Evolutionary conservation across 2,329 filamentous ascomycete genomes (phyloP).

Genomic region (Scedosporium apiospermum): DNA sequence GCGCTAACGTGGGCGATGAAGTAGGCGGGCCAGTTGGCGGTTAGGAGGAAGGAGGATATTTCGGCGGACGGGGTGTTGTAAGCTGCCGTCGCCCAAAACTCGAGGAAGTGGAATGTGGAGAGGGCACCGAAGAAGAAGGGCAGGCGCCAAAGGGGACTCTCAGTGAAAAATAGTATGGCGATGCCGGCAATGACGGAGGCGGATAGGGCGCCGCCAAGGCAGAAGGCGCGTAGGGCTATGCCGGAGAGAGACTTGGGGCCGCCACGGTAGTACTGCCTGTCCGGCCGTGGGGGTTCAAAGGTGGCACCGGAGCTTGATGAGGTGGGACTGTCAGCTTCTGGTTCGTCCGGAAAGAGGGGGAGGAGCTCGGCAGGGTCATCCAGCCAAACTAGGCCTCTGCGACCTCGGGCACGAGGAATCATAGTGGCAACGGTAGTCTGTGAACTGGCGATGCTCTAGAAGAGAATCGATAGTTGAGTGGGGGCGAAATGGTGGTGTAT

Average conservation of each 20-base stretch:
- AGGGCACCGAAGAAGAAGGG: slow-evolving; percentile 62
- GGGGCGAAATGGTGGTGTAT: too few relatives aligned
- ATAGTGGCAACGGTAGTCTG: too few relatives aligned
- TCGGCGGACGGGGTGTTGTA: slow-evolving; percentile 70
- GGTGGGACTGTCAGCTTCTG: background rate
- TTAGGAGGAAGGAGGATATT: slow-evolving; percentile 71
- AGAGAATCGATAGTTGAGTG: too few relatives aligned
- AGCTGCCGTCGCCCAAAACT: slow-evolving; percentile 82
- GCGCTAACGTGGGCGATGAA: slow-evolving; percentile 72
- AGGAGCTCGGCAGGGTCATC: background rate
- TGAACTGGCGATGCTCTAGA: too few relatives aligned
- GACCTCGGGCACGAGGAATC: too few relatives aligned
- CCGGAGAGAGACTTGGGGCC: slow-evolving; percentile 48
- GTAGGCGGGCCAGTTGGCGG: slow-evolving; percentile 76
- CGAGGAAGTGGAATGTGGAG: slow-evolving; percentile 84
- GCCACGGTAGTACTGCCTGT: slow-evolving; percentile 29
- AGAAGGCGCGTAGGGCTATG: slow-evolving; percentile 49
- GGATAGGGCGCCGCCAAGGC: slow-evolving; percentile 37
- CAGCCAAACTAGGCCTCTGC: background rate
- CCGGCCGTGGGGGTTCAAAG: background rate
- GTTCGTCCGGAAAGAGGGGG: background rate
- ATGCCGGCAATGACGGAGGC: slow-evolving; percentile 21
- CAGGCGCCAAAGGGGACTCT: slow-evolving; percentile 47
- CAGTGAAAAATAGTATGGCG: slow-evolving; percentile 23
- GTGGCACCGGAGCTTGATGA: background rate